Conservation (phyloP, 2,329 filamentous ascomycete species). For the Phoma sp. region DNA sequence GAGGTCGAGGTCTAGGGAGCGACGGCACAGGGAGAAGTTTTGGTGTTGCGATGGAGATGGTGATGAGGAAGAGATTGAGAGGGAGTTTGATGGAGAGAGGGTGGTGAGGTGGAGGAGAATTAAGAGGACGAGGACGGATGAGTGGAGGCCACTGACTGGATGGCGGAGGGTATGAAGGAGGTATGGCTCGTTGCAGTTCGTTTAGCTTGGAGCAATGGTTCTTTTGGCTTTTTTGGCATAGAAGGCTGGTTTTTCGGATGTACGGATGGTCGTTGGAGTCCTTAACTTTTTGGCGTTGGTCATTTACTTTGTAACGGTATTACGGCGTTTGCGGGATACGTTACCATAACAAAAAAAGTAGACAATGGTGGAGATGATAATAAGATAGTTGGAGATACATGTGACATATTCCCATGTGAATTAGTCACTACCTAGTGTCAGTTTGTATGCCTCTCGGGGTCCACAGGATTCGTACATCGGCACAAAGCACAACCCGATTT, state of each 20-base stretch:
- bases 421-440: no score
- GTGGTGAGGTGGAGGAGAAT: constrained; percentile 31
- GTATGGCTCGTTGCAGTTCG: background rate
- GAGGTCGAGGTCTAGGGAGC: constrained; percentile 21
- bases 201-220: background rate
- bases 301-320: background rate
- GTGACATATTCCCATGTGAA: no score
- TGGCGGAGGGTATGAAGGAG: constrained; percentile 21
- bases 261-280: background rate
- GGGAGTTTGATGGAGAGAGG: constrained; percentile 31
- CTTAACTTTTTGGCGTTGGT: background rate
- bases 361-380: no score
- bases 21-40: constrained; percentile 15
- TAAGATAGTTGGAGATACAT: no score
- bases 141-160: constrained; percentile 40
- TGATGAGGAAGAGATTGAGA: constrained; percentile 4
- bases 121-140: constrained; percentile 41
- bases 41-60: constrained; percentile 23
- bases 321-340: background rate
- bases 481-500: no score
- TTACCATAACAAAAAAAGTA: no score
- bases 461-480: no score
- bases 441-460: no score
- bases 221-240: background rate
- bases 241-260: background rate